phyloP scores from a whole-genome alignment of 345 rosid species.

The Gossypium stocksii region DNA sequence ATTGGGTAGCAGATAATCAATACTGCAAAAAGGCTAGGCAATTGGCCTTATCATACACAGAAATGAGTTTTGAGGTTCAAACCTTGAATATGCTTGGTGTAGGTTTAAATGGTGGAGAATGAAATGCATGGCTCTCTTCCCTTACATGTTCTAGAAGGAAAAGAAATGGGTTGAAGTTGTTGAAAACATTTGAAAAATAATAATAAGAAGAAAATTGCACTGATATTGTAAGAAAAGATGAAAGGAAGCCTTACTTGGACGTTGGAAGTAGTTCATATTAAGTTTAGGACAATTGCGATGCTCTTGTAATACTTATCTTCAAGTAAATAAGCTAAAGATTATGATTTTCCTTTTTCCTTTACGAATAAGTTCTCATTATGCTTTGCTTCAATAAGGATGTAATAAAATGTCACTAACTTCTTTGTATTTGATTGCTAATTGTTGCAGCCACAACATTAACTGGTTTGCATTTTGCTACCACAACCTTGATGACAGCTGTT shows the following conservation, averaged over 20 bases:
- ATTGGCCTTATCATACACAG: not conserved
- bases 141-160: not conserved
- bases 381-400: not conserved
- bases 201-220: not conserved
- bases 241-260: not conserved
- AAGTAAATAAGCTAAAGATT: not conserved
- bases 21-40: not conserved
- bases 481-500: conserved; percentile 74
- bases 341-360: not conserved
- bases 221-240: not conserved
- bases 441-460: conserved; percentile 95
- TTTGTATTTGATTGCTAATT: not conserved
- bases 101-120: not conserved
- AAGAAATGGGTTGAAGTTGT: not conserved
- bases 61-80: conserved; percentile 1
- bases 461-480: conserved; percentile 86
- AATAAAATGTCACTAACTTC: not conserved
- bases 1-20: not conserved
- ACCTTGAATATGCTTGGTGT: not conserved
- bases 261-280: not conserved
- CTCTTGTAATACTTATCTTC: not conserved
- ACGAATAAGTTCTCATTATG: not conserved
- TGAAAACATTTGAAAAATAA: not conserved
- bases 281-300: not conserved
- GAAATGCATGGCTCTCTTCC: not conserved